phyloP scores from a whole-genome alignment of 306 rosid species.

The Cyclanthera cordifolia region DNA sequence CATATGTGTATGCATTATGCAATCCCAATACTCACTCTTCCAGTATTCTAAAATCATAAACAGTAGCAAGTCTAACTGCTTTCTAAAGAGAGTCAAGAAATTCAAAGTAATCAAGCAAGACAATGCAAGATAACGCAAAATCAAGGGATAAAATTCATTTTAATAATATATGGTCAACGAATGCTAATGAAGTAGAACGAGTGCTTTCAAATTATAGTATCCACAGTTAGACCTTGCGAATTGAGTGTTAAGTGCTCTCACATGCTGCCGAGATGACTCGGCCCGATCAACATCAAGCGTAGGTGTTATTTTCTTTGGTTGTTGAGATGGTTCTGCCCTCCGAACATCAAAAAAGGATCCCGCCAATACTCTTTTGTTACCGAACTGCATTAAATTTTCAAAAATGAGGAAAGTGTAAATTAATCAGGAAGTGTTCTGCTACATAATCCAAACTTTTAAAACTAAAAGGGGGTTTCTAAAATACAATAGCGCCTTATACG shows the following conservation, averaged over 20 bases:
- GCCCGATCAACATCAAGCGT: conserved; percentile 58
- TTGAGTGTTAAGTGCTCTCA: conserved; percentile 96
- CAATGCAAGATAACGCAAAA: not conserved
- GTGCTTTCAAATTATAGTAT: not conserved
- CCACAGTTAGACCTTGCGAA: conserved; percentile 71
- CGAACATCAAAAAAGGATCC: conserved; percentile 57
- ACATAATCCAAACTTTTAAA: not conserved
- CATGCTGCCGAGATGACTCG: conserved; percentile 82
- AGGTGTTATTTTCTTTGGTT: conserved; percentile 25
- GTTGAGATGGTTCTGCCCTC: conserved; percentile 71
- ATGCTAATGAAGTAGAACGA: not conserved
- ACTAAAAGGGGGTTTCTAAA: too few relatives aligned
- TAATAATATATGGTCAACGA: not conserved
- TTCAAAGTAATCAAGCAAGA: not conserved
- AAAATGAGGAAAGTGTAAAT: not conserved
- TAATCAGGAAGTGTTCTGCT: not conserved
- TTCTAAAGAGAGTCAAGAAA: not conserved
- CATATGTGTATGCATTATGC: not conserved
- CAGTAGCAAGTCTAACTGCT: not conserved
- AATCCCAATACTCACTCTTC: not conserved
- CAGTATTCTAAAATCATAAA: conserved; percentile 1
- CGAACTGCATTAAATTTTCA: conserved; percentile 47
- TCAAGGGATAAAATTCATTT: not conserved
- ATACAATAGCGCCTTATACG: not conserved
- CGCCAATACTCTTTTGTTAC: conserved; percentile 67